These are phyloP conservation scores for Mycena leptocephala DNA, from an alignment of 768 basidiomycete genomes.

Conservation along the genomic window DNA sequence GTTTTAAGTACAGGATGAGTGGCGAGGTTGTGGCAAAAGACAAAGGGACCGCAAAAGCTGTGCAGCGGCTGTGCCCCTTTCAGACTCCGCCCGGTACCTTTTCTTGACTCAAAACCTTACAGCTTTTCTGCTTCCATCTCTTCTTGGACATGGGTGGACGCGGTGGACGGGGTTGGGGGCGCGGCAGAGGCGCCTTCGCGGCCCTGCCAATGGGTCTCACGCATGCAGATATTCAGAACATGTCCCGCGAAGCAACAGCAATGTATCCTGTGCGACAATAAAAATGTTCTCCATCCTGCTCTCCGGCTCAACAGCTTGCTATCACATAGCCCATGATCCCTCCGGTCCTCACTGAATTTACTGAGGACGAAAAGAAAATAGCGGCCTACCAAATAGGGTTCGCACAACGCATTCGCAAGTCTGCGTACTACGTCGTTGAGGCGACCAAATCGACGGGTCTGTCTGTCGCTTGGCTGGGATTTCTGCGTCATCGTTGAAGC, in stretches of 20 bases:
- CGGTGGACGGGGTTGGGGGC: constrained; percentile 72
- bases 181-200: constrained; percentile 51
- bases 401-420: constrained; percentile 74
- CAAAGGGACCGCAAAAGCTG: constrained; percentile 37
- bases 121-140: background rate
- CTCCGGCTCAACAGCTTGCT: constrained; percentile 39
- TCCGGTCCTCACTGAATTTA: constrained; percentile 79
- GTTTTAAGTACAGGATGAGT: background rate
- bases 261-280: constrained; percentile 83
- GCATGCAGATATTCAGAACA: constrained; percentile 83
- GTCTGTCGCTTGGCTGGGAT: constrained; percentile 31
- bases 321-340: constrained; percentile 73
- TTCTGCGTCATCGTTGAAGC: background rate
- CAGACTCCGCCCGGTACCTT: too few species aligned
- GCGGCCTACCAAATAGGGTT: constrained; percentile 80
- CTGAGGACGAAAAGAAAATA: constrained; percentile 76
- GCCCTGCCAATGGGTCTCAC: constrained; percentile 86
- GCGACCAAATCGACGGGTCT: constrained; percentile 74
- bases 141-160: constrained; percentile 56
- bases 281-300: constrained; percentile 34
- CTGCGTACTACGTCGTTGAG: constrained; percentile 85
- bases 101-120: constrained; percentile 10
- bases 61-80: background rate
- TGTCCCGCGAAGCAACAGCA: constrained; percentile 83
- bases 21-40: constrained; percentile 50